Percentiles rank a stretch among this genome's conserved stretches.
Evolutionary conservation across 2,329 filamentous ascomycete species (phyloP).

Genomic region (Sarocladiaceae sp.): DNA sequence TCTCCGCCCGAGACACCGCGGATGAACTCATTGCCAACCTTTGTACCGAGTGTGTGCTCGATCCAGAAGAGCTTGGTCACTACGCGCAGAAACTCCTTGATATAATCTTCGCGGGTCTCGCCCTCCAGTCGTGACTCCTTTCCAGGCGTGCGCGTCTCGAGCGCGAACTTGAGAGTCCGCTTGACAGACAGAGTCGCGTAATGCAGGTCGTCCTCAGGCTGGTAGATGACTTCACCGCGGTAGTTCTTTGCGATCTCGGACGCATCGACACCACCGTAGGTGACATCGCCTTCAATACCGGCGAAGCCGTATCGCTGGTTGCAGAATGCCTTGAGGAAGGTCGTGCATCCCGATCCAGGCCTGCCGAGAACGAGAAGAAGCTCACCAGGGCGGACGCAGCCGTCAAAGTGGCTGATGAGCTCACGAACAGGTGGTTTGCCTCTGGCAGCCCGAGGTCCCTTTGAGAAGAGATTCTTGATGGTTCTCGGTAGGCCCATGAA

Average conservation of each 20-base stretch:
- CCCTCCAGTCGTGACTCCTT: slow-evolving; percentile 45
- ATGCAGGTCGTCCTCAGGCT: slow-evolving; percentile 63
- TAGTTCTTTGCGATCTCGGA: slow-evolving; percentile 45
- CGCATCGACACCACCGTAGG: slow-evolving; percentile 47
- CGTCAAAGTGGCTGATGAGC: slow-evolving; percentile 58
- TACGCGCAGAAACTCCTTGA: slow-evolving; percentile 48
- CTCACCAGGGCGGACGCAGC: slow-evolving; percentile 64
- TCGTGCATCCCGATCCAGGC: slow-evolving; percentile 64
- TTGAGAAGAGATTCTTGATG: slow-evolving; percentile 42
- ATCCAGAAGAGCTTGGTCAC: slow-evolving; percentile 68
- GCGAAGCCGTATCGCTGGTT: slow-evolving; percentile 63
- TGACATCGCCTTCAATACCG: slow-evolving; percentile 57
- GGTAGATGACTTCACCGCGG: slow-evolving; percentile 58
- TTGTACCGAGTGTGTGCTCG: slow-evolving; percentile 61
- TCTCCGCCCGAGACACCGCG: slow-evolving; percentile 58
- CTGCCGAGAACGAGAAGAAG: slow-evolving; percentile 62
- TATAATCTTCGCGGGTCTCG: slow-evolving; percentile 49
- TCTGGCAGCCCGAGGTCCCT: slow-evolving; percentile 42
- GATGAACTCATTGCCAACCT: slow-evolving; percentile 64
- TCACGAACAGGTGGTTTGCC: slow-evolving; percentile 55
- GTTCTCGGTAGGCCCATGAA: slow-evolving; percentile 44
- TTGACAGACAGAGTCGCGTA: slow-evolving; percentile 64
- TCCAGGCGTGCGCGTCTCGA: slow-evolving; percentile 55
- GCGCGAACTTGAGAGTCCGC: slow-evolving; percentile 60
- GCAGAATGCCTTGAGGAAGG: slow-evolving; percentile 63